phyloP scores from a whole-genome alignment of 805 yeast genomes.

The Metahyphopichia silvanorum region DNA sequence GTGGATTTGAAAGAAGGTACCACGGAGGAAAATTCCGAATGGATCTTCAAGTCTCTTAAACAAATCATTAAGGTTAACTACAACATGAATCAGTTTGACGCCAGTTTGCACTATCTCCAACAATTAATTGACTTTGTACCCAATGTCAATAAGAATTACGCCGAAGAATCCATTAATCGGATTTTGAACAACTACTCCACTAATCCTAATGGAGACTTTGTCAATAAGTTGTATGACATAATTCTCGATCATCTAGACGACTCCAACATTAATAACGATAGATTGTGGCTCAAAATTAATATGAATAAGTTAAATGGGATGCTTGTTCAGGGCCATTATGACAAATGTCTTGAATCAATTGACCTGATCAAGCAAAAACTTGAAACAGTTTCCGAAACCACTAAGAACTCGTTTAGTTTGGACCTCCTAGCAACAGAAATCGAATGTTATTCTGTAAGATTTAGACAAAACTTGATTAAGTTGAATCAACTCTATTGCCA shows the following conservation, averaged over 20 bases:
- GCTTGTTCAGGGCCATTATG: slow-evolving; percentile 24
- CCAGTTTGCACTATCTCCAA: slow-evolving; percentile 19
- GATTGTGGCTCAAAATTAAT: slow-evolving; percentile 48
- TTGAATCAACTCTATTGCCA: slow-evolving; percentile 49
- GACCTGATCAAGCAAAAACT: slow-evolving; percentile 35
- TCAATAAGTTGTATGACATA: slow-evolving; percentile 26
- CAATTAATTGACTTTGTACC: slow-evolving; percentile 19
- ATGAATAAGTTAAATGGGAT: slow-evolving; percentile 41
- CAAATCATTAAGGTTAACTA: slow-evolving; percentile 38
- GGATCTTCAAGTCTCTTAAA: slow-evolving; percentile 39
- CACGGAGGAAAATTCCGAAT: slow-evolving; percentile 17
- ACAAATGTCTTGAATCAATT: slow-evolving; percentile 33
- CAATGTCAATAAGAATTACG: slow-evolving; percentile 31
- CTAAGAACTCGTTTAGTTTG: slow-evolving; percentile 46
- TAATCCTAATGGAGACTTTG: slow-evolving; percentile 24
- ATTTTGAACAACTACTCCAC: slow-evolving; percentile 31
- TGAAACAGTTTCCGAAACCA: slow-evolving; percentile 38
- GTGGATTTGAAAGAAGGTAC: slow-evolving; percentile 6
- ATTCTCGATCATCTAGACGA: slow-evolving; percentile 22
- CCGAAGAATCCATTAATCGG: slow-evolving; percentile 37
- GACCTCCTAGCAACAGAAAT: slow-evolving; percentile 71
- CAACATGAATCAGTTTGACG: slow-evolving; percentile 16
- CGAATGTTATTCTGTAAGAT: slow-evolving; percentile 42
- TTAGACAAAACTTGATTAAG: slow-evolving; percentile 27
- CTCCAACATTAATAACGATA: slow-evolving; percentile 23